Conservation (phyloP, 2,329 filamentous ascomycete genomes). For the Knoxdaviesia proteae region DNA sequence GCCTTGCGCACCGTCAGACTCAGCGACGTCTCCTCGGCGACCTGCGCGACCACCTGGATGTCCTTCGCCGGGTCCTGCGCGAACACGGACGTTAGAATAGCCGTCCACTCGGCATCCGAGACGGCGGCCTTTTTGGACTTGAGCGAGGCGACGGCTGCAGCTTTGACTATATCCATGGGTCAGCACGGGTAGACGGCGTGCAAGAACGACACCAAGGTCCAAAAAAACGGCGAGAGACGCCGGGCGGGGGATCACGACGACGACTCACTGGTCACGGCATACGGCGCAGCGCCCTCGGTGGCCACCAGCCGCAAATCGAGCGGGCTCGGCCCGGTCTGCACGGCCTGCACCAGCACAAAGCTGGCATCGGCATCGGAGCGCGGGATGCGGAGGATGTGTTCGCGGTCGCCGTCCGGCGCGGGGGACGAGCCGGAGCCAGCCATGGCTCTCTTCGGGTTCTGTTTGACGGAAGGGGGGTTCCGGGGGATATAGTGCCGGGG, state of each 20-base stretch:
- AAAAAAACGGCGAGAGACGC: not conserved
- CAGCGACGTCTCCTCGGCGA: conserved; percentile 30
- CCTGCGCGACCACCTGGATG: conserved; percentile 38
- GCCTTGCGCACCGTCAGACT: conserved; percentile 42
- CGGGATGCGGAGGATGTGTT: conserved; percentile 32
- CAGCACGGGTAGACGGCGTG: not conserved
- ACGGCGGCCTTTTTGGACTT: conserved; percentile 32
- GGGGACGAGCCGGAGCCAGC: too few species aligned
- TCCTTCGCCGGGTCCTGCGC: conserved; percentile 27
- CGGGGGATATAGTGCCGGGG: not conserved
- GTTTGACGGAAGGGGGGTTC: not conserved
- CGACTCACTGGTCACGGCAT: conserved; percentile 33
- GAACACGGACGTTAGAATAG: conserved; percentile 35
- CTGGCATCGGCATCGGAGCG: conserved; percentile 29
- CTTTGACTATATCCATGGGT: not conserved
- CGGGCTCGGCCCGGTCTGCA: conserved; percentile 24
- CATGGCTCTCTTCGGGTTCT: not conserved
- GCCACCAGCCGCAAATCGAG: conserved; percentile 47
- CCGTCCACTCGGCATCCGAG: conserved; percentile 44
- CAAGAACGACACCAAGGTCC: not conserved
- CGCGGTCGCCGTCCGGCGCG: not conserved
- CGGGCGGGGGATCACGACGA: not conserved
- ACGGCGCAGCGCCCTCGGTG: conserved; percentile 44
- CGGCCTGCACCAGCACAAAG: conserved; percentile 41
- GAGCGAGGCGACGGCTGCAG: conserved; percentile 12